phyloP scores from a whole-genome alignment of 768 basidiomycete genomes.

The Tylopilus felleus region DNA sequence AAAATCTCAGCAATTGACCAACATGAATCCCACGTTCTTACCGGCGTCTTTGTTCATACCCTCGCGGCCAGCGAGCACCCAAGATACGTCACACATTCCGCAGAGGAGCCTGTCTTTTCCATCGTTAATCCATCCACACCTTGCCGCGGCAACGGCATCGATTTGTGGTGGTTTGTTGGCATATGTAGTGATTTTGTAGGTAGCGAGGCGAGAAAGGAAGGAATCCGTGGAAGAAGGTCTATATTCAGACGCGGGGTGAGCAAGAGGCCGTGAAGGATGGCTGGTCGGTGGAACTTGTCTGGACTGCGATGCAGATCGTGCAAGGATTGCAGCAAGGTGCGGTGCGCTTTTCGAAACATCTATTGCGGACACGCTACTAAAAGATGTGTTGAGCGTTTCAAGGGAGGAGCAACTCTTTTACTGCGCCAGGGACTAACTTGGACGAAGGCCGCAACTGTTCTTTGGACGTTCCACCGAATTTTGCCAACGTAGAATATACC shows the following conservation, averaged over 20 bases:
- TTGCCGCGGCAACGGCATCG: conserved; percentile 76
- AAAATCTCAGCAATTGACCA: conserved; percentile 14
- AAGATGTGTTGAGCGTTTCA: not conserved
- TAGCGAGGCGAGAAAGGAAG: conserved; percentile 69
- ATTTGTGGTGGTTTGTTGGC: conserved; percentile 71
- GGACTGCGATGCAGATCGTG: conserved; percentile 56
- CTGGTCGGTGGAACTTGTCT: conserved; percentile 49
- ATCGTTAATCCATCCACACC: conserved; percentile 81
- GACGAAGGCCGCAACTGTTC: conserved; percentile 35
- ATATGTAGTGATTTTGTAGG: conserved; percentile 78
- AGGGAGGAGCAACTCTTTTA: not conserved
- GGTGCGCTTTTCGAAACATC: conserved; percentile 58
- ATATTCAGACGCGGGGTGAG: conserved; percentile 53
- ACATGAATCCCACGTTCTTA: conserved; percentile 43
- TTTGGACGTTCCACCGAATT: conserved; percentile 66
- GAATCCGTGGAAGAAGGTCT: conserved; percentile 74
- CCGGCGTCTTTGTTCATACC: conserved; percentile 77
- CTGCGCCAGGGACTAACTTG: conserved; percentile 11
- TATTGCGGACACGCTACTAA: conserved; percentile 11
- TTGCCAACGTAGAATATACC: conserved; percentile 73
- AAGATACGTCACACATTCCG: conserved; percentile 65
- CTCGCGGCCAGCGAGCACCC: conserved; percentile 67
- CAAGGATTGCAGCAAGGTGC: conserved; percentile 66
- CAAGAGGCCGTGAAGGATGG: conserved; percentile 28
- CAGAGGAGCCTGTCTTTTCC: conserved; percentile 78